A percentile compares a stretch with the other conserved stretches of the same genome.
These are phyloP conservation scores for Cladosporium cucumerinum DNA, from an alignment of 2,329 filamentous ascomycete genomes.

Conservation along the genomic window DNA sequence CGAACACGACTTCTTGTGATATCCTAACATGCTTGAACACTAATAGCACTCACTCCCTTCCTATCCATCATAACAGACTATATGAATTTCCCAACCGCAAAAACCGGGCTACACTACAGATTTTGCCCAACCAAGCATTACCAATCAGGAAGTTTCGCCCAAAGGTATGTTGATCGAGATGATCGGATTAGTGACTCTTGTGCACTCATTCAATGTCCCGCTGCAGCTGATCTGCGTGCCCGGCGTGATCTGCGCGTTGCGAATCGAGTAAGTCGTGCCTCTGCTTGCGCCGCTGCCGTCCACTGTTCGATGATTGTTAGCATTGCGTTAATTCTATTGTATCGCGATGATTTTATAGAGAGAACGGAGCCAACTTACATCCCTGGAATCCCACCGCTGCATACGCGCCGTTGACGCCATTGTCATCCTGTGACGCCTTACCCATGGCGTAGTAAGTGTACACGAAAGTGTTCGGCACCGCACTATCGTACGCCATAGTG, in stretches of 20 bases:
- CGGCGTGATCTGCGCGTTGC: constrained; percentile 19
- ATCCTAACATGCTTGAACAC: not conserved
- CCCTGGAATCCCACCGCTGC: constrained; percentile 31
- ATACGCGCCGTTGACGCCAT: constrained; percentile 22
- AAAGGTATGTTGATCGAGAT: not conserved
- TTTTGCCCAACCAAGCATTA: not conserved
- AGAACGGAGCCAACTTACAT: constrained; percentile 23
- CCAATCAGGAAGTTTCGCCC: not conserved
- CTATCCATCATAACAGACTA: not conserved
- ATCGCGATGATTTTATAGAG: not conserved
- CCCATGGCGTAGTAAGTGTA: constrained; percentile 30
- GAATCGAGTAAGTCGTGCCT: constrained; percentile 22
- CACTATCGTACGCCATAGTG: constrained; percentile 29
- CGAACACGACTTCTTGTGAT: not conserved
- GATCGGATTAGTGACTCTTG: not conserved
- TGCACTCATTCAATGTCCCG: constrained; percentile 22
- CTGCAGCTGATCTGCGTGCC: constrained; percentile 28
- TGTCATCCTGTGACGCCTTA: constrained; percentile 16
- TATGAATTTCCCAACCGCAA: not conserved
- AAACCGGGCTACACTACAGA: not conserved
- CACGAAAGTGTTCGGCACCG: constrained; percentile 29
- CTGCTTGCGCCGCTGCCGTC: not conserved
- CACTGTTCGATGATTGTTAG: not conserved
- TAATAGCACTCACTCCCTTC: not conserved
- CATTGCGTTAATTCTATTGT: not conserved